These are phyloP conservation scores for Metroxylon sagu DNA, from an alignment of 176 grass and related monocot species.

Conservation along the genomic window DNA sequence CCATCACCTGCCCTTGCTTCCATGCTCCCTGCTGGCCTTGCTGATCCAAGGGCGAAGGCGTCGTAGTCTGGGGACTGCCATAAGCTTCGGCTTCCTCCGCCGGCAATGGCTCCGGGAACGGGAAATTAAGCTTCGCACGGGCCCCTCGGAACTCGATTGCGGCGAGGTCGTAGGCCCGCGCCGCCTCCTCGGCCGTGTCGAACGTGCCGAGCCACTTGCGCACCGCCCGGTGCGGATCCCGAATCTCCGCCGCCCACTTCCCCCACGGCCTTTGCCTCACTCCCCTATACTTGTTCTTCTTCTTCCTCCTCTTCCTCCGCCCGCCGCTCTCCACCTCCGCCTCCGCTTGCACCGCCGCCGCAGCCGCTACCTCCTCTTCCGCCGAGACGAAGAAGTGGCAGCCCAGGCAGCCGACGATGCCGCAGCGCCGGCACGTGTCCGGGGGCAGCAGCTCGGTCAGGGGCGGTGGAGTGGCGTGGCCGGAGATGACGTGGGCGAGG, in stretches of 20 bases:
- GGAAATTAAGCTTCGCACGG: slow-evolving; percentile 67
- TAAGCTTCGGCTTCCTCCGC: background rate
- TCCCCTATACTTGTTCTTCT: slow-evolving; percentile 45
- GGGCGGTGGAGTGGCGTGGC: slow-evolving; percentile 16
- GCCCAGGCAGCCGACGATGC: slow-evolving; percentile 38
- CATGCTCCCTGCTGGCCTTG: background rate
- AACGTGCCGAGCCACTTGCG: slow-evolving; percentile 93
- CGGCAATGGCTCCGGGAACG: background rate
- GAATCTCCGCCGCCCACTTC: slow-evolving; percentile 83
- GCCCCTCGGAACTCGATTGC: slow-evolving; percentile 56
- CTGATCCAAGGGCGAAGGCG: background rate
- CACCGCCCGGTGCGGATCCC: slow-evolving; percentile 57
- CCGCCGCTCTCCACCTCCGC: background rate
- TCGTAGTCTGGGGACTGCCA: background rate
- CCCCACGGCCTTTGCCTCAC: slow-evolving; percentile 72
- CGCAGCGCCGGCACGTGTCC: slow-evolving; percentile 29
- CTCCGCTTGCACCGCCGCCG: slow-evolving; percentile 14
- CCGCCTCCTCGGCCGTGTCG: slow-evolving; percentile 65
- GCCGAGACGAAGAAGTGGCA: slow-evolving; percentile 11
- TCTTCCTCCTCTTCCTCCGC: slow-evolving; percentile 28
- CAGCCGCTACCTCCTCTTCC: background rate
- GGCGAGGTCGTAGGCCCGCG: slow-evolving; percentile 64
- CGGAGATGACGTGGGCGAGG: slow-evolving; percentile 60
- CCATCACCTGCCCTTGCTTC: slow-evolving; percentile 7
- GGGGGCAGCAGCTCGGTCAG: background rate